These are phyloP conservation scores for Trichosanthes truncata DNA, from an alignment of 306 rosid species.

Conservation along the genomic window DNA sequence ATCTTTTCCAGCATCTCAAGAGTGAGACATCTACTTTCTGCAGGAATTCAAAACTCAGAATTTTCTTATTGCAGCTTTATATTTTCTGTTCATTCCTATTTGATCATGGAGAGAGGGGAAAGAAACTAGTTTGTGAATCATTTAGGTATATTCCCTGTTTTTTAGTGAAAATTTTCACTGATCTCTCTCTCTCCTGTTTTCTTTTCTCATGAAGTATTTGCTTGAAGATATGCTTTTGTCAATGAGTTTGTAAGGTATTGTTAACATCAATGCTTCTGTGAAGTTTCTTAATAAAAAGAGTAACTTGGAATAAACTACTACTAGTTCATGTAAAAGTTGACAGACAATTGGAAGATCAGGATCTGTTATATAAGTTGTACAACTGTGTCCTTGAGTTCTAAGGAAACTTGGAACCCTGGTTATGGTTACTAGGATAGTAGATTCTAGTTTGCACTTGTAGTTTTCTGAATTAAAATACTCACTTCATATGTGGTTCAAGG, in stretches of 20 bases:
- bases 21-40: conserved; percentile 20
- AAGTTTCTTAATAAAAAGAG: not conserved
- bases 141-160: conserved; percentile 1
- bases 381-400: no score
- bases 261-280: not conserved
- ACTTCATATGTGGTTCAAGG: not conserved
- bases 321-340: not conserved
- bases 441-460: not conserved
- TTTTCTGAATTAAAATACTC: not conserved
- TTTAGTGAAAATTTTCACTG: not conserved
- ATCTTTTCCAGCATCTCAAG: conserved; percentile 43
- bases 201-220: not conserved
- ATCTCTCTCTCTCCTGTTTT: not conserved
- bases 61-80: not conserved
- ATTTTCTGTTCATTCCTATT: not conserved
- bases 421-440: not conserved
- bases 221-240: not conserved
- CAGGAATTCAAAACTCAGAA: not conserved
- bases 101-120: conserved; percentile 4
- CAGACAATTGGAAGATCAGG: not conserved
- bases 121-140: not conserved
- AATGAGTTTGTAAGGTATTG: not conserved
- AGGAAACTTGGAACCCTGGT: not conserved
- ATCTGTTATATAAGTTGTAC: no score
- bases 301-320: not conserved